These are phyloP conservation scores for Candida dubliniensis DNA, from an alignment of 1,139 yeast genomes.

Conservation along the genomic window DNA sequence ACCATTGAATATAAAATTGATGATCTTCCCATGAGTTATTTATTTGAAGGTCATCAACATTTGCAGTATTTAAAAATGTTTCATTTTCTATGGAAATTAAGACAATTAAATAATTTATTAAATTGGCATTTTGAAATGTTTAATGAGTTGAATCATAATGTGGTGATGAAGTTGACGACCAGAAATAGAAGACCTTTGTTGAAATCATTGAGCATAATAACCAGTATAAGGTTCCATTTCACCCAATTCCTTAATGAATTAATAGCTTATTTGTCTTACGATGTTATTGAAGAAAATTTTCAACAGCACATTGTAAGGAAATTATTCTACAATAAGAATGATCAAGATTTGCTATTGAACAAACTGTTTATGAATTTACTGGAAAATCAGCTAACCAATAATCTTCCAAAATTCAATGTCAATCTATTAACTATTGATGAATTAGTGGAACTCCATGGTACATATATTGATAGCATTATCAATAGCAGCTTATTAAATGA, in stretches of 20 bases:
- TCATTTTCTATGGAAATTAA: conserved; percentile 80
- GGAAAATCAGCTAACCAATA: conserved; percentile 1
- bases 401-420: conserved; percentile 16
- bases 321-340: conserved; percentile 19
- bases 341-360: conserved; percentile 13
- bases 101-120: conserved; percentile 58
- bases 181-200: neutral
- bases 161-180: conserved; percentile 9
- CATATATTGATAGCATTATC: conserved; percentile 39
- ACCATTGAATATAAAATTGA: conserved; percentile 75
- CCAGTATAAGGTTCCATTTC: conserved; percentile 43
- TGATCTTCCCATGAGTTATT: conserved; percentile 50
- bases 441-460: conserved; percentile 39
- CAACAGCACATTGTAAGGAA: conserved; percentile 20
- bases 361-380: conserved; percentile 12
- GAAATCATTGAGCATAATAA: conserved; percentile 14
- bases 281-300: conserved; percentile 49
- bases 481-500: conserved; percentile 41
- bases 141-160: conserved; percentile 29
- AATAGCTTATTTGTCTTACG: conserved; percentile 44
- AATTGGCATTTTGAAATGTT: conserved; percentile 32
- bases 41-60: conserved; percentile 21
- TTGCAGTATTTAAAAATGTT: conserved; percentile 71
- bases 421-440: conserved; percentile 48
- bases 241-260: conserved; percentile 45